A percentile compares a stretch with the other conserved stretches of the same genome.
Conservation (phyloP, 176 grass and related monocot species). For the Panicum miliaceum region DNA sequence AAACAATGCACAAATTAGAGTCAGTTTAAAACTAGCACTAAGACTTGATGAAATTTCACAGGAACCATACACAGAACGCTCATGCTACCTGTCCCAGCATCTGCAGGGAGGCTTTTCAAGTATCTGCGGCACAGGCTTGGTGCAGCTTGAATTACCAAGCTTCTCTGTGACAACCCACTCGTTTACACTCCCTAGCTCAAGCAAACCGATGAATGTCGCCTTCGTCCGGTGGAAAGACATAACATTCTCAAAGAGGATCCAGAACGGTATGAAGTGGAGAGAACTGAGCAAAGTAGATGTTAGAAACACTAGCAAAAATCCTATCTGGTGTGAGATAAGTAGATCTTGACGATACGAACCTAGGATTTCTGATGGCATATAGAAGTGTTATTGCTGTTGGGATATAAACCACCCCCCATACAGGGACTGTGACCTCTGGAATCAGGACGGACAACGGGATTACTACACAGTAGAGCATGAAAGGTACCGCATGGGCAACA, state of each 20-base stretch:
- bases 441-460: constrained; percentile 81
- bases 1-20: neutral
- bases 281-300: constrained; percentile 52
- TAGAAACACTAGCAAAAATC: constrained; percentile 26
- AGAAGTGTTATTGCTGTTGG: constrained; percentile 91
- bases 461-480: constrained; percentile 84
- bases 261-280: constrained; percentile 87
- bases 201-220: constrained; percentile 79
- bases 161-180: constrained; percentile 99
- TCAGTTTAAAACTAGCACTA: neutral
- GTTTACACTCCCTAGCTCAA: constrained; percentile 76
- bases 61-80: neutral
- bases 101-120: constrained; percentile 65
- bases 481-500: constrained; percentile 84
- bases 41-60: neutral
- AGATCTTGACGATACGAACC: constrained; percentile 44
- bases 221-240: constrained; percentile 97
- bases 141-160: constrained; percentile 55
- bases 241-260: constrained; percentile 97
- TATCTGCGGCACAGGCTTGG: constrained; percentile 53
- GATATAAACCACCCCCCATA: constrained; percentile 84
- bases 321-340: neutral
- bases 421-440: constrained; percentile 78
- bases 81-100: constrained; percentile 67
- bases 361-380: constrained; percentile 77